Conservation (phyloP, 192 early-diverging fungal species). For the Haplosporangium gracile region DNA sequence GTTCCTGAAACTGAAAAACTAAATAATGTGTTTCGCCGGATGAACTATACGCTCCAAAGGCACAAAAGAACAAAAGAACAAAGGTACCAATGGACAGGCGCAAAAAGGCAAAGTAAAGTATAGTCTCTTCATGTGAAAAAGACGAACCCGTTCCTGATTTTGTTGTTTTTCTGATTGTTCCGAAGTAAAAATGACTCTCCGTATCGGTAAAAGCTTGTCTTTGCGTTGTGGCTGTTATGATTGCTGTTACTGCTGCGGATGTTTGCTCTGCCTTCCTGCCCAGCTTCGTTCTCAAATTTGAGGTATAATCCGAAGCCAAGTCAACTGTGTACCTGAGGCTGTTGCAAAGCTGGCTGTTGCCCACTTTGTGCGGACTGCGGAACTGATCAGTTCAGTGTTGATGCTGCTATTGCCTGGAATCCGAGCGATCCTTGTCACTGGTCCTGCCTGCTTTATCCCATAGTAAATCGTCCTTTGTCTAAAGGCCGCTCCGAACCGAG, state of each 20-base stretch:
- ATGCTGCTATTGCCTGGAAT: background rate
- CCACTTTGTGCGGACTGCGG: background rate
- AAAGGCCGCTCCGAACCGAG: background rate
- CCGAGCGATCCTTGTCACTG: background rate
- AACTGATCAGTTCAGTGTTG: background rate
- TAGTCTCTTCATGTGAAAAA: background rate
- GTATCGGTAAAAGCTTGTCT: background rate
- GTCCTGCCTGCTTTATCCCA: background rate
- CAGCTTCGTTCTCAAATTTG: too few relatives aligned
- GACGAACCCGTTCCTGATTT: background rate
- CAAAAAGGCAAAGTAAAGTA: background rate
- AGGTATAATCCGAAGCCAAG: background rate
- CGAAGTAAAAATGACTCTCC: background rate
- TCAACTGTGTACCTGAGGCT: constrained; percentile 15
- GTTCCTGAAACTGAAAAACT: background rate
- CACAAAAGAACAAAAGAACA: background rate
- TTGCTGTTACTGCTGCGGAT: background rate
- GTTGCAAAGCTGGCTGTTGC: background rate
- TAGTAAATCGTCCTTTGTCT: background rate
- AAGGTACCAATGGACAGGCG: background rate
- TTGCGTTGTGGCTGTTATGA: background rate
- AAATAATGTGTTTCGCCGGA: background rate
- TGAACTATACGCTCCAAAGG: background rate
- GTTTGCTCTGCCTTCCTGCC: background rate
- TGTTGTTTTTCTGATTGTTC: background rate